Evolutionary conservation across 331 rosid genomes (phyloP).

Genomic region (Acacia pycnantha): DNA sequence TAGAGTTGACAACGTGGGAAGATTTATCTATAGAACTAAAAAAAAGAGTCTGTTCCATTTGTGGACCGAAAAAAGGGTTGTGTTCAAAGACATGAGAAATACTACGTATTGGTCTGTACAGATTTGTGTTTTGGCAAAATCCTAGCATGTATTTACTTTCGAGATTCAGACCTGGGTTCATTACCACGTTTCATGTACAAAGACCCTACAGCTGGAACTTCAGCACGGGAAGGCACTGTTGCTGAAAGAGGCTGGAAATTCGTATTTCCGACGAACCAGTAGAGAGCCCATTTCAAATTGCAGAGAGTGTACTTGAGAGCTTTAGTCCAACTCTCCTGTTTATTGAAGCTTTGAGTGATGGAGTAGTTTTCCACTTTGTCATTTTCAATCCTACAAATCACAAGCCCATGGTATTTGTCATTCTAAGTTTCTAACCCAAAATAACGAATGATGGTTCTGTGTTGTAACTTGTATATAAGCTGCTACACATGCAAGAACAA

Average conservation of each 20-base stretch:
- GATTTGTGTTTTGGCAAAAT: constrained; percentile 8
- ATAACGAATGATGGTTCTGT: neutral
- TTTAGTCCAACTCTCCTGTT: constrained; percentile 96
- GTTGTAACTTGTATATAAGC: constrained; percentile 9
- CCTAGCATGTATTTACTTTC: constrained; percentile 32
- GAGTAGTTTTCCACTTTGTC: constrained; percentile 91
- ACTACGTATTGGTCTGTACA: constrained; percentile 34
- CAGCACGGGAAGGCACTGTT: constrained; percentile 58
- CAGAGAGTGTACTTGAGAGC: constrained; percentile 96
- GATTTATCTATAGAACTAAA: neutral
- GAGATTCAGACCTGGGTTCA: constrained; percentile 50
- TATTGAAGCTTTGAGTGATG: constrained; percentile 93
- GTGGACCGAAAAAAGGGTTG: neutral
- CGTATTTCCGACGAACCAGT: constrained; percentile 93
- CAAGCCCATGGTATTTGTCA: constrained; percentile 24
- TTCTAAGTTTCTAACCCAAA: constrained; percentile 16
- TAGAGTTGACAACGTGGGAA: neutral
- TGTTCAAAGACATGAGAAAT: constrained; percentile 10
- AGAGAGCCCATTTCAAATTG: constrained; percentile 96
- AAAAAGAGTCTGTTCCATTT: neutral
- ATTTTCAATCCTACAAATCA: constrained; percentile 68
- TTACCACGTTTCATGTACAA: constrained; percentile 48
- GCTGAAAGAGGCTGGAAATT: constrained; percentile 87
- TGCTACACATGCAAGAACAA: neutral
- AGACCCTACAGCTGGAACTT: constrained; percentile 67